Evolutionary conservation across 208 protist genomes (phyloP), one percentile per base, ranked within the genome.

Genomic region (Acanthamoeba culbertsoni): DNA sequence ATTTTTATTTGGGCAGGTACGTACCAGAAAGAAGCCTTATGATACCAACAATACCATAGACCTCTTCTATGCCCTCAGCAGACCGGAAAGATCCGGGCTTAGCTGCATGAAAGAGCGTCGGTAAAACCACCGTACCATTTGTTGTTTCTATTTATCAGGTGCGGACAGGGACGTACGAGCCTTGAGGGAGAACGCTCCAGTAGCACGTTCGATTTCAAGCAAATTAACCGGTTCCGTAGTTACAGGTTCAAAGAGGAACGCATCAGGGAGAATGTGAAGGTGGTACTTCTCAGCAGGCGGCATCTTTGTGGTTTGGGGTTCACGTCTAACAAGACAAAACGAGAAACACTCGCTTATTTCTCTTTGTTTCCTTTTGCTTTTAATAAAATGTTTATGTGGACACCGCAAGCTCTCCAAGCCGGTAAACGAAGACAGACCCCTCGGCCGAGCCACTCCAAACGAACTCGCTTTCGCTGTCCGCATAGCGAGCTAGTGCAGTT

Each of bases 181-280:
- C 68, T 79, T 79, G 68, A 79, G 68, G 5, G 68, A 51, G 37
- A 79, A 79, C 37, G 37, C 33, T 10, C 68, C 68, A 5, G 68
- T 79, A n/a, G 68, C 68, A 12, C 68, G 68, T 31, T 79, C 68
- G 18, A 79, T 79, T 48, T 79, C 68, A n/a, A 79, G 68, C 68
- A 79, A 48, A 43, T 79, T 33, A 12, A n/a, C 26, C 1, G 68
- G 37, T 40, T 79, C 68, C 37, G 68, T 79, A 1, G 68, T 79
- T 1, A 79, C 68, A 33, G 68, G 68, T 20, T 79, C 68, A 2
- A 79, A 48, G 18, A 79, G 68, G 42, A 79, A 48, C 40, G 68
- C 12, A 28, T 79, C 68, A 3, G 68, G 14, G 37, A 79, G 8
- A 6, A 79, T 2, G 33, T 79, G 68, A 33, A 79, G 37, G 48